A percentile compares a stretch with the other conserved stretches of the same genome.
These are phyloP conservation scores for Aspergillus coremiiformis DNA, from an alignment of 495 filamentous ascomycete genomes.

Conservation along the genomic window DNA sequence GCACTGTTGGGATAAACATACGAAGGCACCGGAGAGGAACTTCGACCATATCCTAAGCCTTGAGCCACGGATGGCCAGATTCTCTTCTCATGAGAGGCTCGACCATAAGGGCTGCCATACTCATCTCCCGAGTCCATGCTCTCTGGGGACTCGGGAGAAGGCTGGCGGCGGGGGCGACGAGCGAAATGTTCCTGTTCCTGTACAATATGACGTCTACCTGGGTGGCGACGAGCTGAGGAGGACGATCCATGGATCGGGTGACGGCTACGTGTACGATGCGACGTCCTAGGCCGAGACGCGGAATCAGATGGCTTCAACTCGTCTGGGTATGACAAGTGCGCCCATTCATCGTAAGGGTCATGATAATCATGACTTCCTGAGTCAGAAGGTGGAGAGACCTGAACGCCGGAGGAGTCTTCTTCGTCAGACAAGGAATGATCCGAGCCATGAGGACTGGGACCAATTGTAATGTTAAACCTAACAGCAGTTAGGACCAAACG, in stretches of 20 bases:
- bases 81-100: constrained; percentile 29
- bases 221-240: constrained; percentile 37
- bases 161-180: constrained; percentile 40
- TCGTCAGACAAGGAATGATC: constrained; percentile 40
- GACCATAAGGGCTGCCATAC: constrained; percentile 30
- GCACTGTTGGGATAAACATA: constrained; percentile 28
- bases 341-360: constrained; percentile 47
- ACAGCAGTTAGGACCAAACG: not conserved
- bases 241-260: constrained; percentile 35
- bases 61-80: constrained; percentile 31
- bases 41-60: constrained; percentile 39
- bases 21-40: constrained; percentile 38
- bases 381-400: constrained; percentile 39
- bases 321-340: constrained; percentile 45
- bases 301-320: constrained; percentile 78
- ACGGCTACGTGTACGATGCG: constrained; percentile 32
- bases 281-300: constrained; percentile 59
- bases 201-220: constrained; percentile 33
- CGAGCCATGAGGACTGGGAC: constrained; percentile 34
- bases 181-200: constrained; percentile 31
- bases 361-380: constrained; percentile 45
- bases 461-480: constrained; percentile 48
- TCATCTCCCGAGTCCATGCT: constrained; percentile 49
- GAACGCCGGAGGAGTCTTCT: constrained; percentile 48
- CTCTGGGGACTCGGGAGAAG: constrained; percentile 45